Conservation (phyloP, 2,329 filamentous ascomycete species). For the Paracorniculantispora psalliotae region DNA sequence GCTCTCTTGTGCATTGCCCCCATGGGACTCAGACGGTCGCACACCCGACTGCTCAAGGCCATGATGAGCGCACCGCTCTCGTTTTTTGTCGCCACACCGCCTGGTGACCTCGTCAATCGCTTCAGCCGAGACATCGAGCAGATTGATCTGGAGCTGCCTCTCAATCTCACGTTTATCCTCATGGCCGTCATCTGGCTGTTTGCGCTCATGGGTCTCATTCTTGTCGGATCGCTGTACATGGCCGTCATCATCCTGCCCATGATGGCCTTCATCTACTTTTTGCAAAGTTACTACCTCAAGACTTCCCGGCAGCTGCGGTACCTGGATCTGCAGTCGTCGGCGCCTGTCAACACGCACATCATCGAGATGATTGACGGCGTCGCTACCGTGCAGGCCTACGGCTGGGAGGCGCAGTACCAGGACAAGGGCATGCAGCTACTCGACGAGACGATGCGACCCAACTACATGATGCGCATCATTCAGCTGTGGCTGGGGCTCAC, state of each 20-base stretch:
- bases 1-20: slow-evolving; percentile 24
- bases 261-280: slow-evolving; percentile 18
- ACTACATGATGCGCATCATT: slow-evolving; percentile 41
- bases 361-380: slow-evolving; percentile 24
- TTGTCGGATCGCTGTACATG: slow-evolving; percentile 40
- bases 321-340: slow-evolving; percentile 27
- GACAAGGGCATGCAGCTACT: slow-evolving; percentile 24
- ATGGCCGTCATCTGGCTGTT: slow-evolving; percentile 19
- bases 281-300: slow-evolving; percentile 27
- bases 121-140: slow-evolving; percentile 37
- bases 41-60: slow-evolving; percentile 21
- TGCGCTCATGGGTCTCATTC: slow-evolving; percentile 35
- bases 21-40: slow-evolving; percentile 18
- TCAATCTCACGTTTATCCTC: slow-evolving; percentile 23
- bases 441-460: slow-evolving; percentile 26
- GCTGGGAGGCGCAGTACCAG: slow-evolving; percentile 22
- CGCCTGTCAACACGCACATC: slow-evolving; percentile 25
- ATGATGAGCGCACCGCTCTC: slow-evolving; percentile 29
- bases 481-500: slow-evolving; percentile 46
- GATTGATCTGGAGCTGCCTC: slow-evolving; percentile 32
- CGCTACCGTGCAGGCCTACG: slow-evolving; percentile 31
- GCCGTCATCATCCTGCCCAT: slow-evolving; percentile 38
- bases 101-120: slow-evolving; percentile 31
- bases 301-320: slow-evolving; percentile 28
- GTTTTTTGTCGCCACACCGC: slow-evolving; percentile 32